A percentile compares a stretch with the other conserved stretches of the same genome.
These are phyloP conservation scores for Micractinium sp. DNA, from an alignment of 139 green algal genomes.

Conservation along the genomic window DNA sequence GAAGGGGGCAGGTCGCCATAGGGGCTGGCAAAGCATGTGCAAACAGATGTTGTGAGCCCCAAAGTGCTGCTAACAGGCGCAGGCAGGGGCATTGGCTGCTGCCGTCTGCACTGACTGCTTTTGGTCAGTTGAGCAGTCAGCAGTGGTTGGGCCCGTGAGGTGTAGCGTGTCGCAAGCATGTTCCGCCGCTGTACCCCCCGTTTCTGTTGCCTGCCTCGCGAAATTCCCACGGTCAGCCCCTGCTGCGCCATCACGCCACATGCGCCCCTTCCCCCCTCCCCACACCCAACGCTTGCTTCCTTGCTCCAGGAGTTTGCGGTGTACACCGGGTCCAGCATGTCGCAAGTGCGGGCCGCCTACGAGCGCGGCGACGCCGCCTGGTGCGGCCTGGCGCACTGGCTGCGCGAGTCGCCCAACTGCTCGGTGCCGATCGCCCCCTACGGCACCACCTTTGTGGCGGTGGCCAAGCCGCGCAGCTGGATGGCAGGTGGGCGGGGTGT, in stretches of 20 bases:
- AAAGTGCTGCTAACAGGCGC: too few species aligned
- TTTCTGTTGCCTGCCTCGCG: neutral
- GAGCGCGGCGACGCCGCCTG: conserved; percentile 34
- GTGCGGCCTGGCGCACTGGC: conserved; percentile 48
- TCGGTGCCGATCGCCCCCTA: conserved; percentile 36
- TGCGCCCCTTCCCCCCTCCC: neutral
- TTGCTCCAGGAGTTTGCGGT: conserved; percentile 47
- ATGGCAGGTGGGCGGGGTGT: neutral
- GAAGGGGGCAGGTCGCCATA: too few species aligned
- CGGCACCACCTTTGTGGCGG: conserved; percentile 41
- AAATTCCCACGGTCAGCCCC: neutral
- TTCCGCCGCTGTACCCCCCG: too few species aligned
- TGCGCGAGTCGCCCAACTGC: conserved; percentile 26
- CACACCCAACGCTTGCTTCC: neutral
- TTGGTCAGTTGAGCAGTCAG: too few species aligned
- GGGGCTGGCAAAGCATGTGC: too few species aligned
- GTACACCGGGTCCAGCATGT: conserved; percentile 28
- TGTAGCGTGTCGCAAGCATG: too few species aligned
- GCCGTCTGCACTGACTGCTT: too few species aligned
- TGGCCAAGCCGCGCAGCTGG: conserved; percentile 42
- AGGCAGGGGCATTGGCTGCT: too few species aligned
- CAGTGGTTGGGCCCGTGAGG: too few species aligned
- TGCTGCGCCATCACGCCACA: neutral
- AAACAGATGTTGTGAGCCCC: too few species aligned
- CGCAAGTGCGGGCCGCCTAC: conserved; percentile 24